These are phyloP conservation scores for Ganoderma lucidum DNA, from an alignment of 1,284 basidiomycete species.

Conservation along the genomic window DNA sequence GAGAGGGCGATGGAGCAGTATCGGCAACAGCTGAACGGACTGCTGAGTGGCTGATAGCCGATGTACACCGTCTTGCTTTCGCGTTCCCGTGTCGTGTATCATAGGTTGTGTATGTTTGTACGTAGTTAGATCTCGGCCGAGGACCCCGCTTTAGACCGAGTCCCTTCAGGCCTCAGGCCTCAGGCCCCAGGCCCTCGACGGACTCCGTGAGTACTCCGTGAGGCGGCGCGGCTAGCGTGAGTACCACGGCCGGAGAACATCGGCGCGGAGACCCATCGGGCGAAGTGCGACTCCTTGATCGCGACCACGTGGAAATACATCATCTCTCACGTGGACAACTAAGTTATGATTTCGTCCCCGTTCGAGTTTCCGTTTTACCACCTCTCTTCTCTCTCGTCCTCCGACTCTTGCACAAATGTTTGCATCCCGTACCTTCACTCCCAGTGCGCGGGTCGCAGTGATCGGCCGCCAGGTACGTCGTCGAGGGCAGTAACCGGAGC, in stretches of 20 bases:
- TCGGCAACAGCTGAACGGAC: conserved; percentile 84
- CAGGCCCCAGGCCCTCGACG: no score
- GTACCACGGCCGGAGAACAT: conserved; percentile 11
- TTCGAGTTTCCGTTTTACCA: conserved; percentile 35
- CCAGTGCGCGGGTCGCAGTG: conserved; percentile 59
- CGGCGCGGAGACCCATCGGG: conserved; percentile 20
- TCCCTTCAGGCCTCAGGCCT: background rate
- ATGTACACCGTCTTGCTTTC: conserved; percentile 7
- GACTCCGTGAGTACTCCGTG: background rate
- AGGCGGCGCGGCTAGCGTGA: conserved; percentile 3
- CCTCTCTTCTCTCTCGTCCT: conserved; percentile 36
- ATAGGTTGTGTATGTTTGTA: conserved; percentile 19
- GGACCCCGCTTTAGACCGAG: background rate
- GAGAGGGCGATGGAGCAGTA: conserved; percentile 89
- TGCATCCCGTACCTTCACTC: conserved; percentile 60
- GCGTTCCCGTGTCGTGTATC: conserved; percentile 14
- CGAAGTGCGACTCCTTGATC: conserved; percentile 15
- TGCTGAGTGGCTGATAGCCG: conserved; percentile 70
- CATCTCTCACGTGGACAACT: conserved; percentile 37
- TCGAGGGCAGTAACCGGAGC: background rate
- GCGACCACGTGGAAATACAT: conserved; percentile 40
- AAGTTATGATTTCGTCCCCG: conserved; percentile 32
- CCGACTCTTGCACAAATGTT: conserved; percentile 56
- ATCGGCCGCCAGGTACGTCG: conserved; percentile 53
- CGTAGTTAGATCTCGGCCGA: background rate